Evolutionary conservation across 1,284 basidiomycete genomes (phyloP).

Genomic region (Cryptococcus sp.): DNA sequence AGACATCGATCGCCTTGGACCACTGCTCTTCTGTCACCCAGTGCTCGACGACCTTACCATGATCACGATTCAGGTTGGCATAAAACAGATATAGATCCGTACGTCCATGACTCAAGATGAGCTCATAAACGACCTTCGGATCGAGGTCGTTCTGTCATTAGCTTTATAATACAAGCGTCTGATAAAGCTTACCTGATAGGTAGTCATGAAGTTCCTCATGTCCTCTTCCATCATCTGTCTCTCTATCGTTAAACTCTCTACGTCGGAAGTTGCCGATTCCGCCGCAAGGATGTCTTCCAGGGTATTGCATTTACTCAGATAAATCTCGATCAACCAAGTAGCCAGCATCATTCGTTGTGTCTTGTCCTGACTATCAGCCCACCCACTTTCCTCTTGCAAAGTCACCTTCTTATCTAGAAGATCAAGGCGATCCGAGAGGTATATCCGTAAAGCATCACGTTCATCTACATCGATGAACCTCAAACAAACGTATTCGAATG

Average conservation of each 20-base stretch:
- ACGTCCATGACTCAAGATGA: slow-evolving; percentile 88
- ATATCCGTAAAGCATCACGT: slow-evolving; percentile 87
- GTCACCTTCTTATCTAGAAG: slow-evolving; percentile 70
- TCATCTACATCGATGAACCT: slow-evolving; percentile 86
- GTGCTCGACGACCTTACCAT: slow-evolving; percentile 81
- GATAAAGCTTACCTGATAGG: slow-evolving; percentile 67
- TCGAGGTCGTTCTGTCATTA: slow-evolving; percentile 69
- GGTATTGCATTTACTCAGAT: slow-evolving; percentile 92
- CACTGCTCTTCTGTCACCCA: slow-evolving; percentile 90
- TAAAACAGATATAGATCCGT: slow-evolving; percentile 89
- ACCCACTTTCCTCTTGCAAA: not conserved
- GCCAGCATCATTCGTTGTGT: slow-evolving; percentile 97
- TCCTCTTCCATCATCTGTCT: slow-evolving; percentile 85
- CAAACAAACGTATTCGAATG: slow-evolving; percentile 89
- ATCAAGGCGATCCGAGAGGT: slow-evolving; percentile 82
- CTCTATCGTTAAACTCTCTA: slow-evolving; percentile 79
- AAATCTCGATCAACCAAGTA: slow-evolving; percentile 98
- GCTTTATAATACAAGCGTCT: not conserved
- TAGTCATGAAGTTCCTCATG: slow-evolving; percentile 82
- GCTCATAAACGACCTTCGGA: slow-evolving; percentile 77
- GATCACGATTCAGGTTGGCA: slow-evolving; percentile 76
- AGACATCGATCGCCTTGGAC: slow-evolving; percentile 79
- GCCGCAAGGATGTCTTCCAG: slow-evolving; percentile 72
- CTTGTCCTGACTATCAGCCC: slow-evolving; percentile 59
- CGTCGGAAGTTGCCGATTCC: slow-evolving; percentile 76